Evolutionary conservation across 2,329 filamentous ascomycete species (phyloP).

Genomic region (Rhinocladiella similis): DNA sequence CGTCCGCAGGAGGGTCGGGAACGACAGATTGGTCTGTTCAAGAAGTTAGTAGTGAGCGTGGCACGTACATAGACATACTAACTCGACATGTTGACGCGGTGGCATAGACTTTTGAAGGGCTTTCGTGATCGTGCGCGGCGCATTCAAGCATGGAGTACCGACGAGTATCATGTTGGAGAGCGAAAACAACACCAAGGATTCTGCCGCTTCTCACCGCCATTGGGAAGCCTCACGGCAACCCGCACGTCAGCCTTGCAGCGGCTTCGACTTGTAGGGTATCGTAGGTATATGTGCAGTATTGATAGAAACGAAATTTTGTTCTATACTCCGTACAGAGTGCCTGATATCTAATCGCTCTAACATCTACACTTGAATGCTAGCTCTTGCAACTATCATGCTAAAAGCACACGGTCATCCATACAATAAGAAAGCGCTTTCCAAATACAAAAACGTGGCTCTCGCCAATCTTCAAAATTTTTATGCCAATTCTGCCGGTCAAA

Average conservation of each 20-base stretch:
- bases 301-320: too few relatives aligned
- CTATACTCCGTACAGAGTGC: too few relatives aligned
- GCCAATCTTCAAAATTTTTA: too few relatives aligned
- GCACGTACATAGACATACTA: not conserved
- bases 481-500: too few relatives aligned
- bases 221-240: not conserved
- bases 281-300: too few relatives aligned
- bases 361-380: too few relatives aligned
- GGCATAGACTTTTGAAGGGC: not conserved
- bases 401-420: too few relatives aligned
- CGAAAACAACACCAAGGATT: slow-evolving; percentile 5
- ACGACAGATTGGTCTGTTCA: slow-evolving; percentile 74
- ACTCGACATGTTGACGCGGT: slow-evolving; percentile 12
- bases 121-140: not conserved
- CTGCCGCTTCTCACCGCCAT: slow-evolving; percentile 15
- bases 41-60: not conserved
- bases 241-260: not conserved
- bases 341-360: too few relatives aligned
- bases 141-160: not conserved
- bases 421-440: too few relatives aligned
- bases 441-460: too few relatives aligned
- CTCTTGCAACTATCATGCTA: too few relatives aligned
- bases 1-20: slow-evolving; percentile 77
- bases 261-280: too few relatives aligned
- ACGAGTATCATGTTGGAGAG: not conserved